A percentile compares a stretch with the other conserved stretches of the same genome.
Conservation (phyloP, 75 land plant species). For the Isoetes taiwanensis region DNA sequence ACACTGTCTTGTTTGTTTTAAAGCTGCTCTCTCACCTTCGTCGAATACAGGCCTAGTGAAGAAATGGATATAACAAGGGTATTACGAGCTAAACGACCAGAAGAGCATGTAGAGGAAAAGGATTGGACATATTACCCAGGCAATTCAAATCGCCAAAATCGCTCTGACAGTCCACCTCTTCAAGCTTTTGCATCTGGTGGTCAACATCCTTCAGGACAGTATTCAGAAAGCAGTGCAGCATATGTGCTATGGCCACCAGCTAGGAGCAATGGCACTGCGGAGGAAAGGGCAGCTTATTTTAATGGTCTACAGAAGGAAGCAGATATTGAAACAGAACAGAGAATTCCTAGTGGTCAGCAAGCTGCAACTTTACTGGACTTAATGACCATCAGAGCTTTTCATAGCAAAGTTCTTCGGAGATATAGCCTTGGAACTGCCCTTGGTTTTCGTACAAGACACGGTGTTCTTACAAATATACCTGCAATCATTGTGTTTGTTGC, state of each 20-base stretch:
- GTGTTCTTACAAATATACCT: slow-evolving; percentile 63
- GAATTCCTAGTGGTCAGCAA: slow-evolving; percentile 47
- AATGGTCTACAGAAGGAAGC: slow-evolving; percentile 66
- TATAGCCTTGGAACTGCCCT: slow-evolving; percentile 78
- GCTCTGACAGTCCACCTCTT: slow-evolving; percentile 28
- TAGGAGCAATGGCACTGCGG: slow-evolving; percentile 52
- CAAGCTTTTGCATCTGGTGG: slow-evolving; percentile 58
- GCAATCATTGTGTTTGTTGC: slow-evolving; percentile 94
- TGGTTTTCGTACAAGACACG: slow-evolving; percentile 58
- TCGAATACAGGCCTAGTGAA: slow-evolving; percentile 35
- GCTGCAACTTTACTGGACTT: slow-evolving; percentile 77
- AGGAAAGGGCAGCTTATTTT: slow-evolving; percentile 74
- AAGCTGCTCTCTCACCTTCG: no score
- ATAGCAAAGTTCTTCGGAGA: slow-evolving; percentile 66
- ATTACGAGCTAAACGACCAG: slow-evolving; percentile 29
- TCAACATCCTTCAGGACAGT: no score
- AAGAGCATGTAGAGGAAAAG: slow-evolving; percentile 43
- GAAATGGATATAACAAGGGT: slow-evolving; percentile 36
- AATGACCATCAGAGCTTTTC: slow-evolving; percentile 80
- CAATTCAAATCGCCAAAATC: slow-evolving; percentile 12
- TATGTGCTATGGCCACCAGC: slow-evolving; percentile 75
- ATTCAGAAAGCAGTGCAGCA: slow-evolving; percentile 68
- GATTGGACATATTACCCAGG: slow-evolving; percentile 27
- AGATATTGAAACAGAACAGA: slow-evolving; percentile 28
- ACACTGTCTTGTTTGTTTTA: no score